Evolutionary conservation across 805 yeast genomes (phyloP).

Genomic region (Saturnispora hagleri): DNA sequence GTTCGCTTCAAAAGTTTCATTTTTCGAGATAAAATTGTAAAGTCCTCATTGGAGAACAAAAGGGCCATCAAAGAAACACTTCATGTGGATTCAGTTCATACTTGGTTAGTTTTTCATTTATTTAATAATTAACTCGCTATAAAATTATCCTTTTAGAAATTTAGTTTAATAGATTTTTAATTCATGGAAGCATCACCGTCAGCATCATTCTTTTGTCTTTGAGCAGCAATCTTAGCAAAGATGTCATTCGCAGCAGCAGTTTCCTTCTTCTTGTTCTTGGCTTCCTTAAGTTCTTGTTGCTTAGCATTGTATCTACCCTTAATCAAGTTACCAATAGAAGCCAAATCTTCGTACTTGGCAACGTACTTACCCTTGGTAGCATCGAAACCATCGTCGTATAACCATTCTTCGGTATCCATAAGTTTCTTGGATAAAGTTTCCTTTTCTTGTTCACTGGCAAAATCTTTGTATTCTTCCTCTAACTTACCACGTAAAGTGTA

Average conservation of each 20-base stretch:
- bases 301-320: slow-evolving; percentile 91
- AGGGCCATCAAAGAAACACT: background rate
- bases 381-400: slow-evolving; percentile 95
- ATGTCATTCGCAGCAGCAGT: slow-evolving; percentile 16
- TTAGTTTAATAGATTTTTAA: slow-evolving; percentile 1
- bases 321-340: slow-evolving; percentile 88
- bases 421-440: slow-evolving; percentile 62
- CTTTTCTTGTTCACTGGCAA: slow-evolving; percentile 90
- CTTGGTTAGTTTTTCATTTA: background rate
- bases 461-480: slow-evolving; percentile 81
- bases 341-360: slow-evolving; percentile 96
- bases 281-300: slow-evolving; percentile 92
- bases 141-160: background rate
- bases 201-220: slow-evolving; percentile 35
- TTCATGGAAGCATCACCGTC: slow-evolving; percentile 32
- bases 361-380: slow-evolving; percentile 93
- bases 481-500: slow-evolving; percentile 95
- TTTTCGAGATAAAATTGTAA: background rate
- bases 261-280: slow-evolving; percentile 77
- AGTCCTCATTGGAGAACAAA: background rate
- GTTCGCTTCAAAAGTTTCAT: background rate
- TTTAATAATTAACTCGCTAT: slow-evolving; percentile 1
- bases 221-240: slow-evolving; percentile 74
- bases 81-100: background rate
- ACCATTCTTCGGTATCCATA: slow-evolving; percentile 92